phyloP scores from a whole-genome alignment of 2,329 filamentous ascomycete species.

The Diaporthe vaccinii region DNA sequence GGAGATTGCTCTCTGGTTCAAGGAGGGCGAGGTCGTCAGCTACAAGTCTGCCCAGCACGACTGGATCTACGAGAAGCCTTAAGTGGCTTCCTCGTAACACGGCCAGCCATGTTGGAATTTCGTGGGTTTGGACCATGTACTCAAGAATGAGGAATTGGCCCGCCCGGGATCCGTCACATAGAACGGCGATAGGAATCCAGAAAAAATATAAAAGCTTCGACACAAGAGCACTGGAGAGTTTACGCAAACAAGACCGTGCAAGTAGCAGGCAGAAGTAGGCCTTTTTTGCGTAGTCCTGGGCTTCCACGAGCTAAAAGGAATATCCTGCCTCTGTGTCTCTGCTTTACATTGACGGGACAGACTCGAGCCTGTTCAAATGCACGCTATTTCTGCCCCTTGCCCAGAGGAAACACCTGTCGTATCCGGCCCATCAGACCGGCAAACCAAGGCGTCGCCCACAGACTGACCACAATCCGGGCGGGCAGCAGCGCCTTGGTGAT shows the following conservation, averaged over 20 bases:
- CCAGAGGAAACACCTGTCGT: slow-evolving; percentile 39
- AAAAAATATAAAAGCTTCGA: slow-evolving; percentile 41
- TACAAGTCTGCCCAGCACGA: slow-evolving; percentile 88
- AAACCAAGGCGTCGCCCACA: slow-evolving; percentile 95
- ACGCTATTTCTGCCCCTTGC: slow-evolving; percentile 34
- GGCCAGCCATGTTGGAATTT: slow-evolving; percentile 3
- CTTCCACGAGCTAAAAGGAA: not conserved
- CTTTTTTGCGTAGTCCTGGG: not conserved
- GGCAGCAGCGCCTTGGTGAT: slow-evolving; percentile 90
- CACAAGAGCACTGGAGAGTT: not conserved
- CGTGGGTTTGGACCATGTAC: not conserved
- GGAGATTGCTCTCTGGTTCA: slow-evolving; percentile 99
- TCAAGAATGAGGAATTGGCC: not conserved
- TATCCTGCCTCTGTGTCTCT: not conserved
- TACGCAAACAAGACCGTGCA: not conserved
- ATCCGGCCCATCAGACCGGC: slow-evolving; percentile 72
- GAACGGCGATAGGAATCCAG: slow-evolving; percentile 41
- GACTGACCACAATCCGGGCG: slow-evolving; percentile 79
- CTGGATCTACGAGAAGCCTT: slow-evolving; percentile 97
- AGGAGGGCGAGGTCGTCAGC: slow-evolving; percentile 83
- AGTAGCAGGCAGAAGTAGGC: not conserved
- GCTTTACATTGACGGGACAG: not conserved
- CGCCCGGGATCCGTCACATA: slow-evolving; percentile 4
- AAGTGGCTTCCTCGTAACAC: slow-evolving; percentile 46
- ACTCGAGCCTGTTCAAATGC: not conserved